phyloP scores from a whole-genome alignment of 2,329 filamentous ascomycete genomes.

The Venturia effusa region DNA sequence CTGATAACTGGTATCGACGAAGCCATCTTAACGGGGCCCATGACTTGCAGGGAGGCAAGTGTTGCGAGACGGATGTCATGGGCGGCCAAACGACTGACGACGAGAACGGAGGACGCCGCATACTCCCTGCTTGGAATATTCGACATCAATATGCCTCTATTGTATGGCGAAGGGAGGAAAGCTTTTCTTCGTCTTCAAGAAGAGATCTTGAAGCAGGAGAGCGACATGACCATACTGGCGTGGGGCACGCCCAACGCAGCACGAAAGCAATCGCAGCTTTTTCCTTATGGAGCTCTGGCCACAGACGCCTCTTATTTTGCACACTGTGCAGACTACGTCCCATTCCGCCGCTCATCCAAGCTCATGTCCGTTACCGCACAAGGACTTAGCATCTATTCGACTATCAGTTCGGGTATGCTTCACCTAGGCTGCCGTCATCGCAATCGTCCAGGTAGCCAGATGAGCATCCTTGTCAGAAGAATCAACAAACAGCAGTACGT shows the following conservation, averaged over 20 bases:
- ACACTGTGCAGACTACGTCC: neutral
- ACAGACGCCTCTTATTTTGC: neutral
- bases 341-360: neutral
- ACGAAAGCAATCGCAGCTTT: neutral
- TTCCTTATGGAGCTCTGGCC: neutral
- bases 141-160: constrained; percentile 10
- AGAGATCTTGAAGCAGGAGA: constrained; percentile 6
- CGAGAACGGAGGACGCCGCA: constrained; percentile 3
- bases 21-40: neutral
- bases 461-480: neutral
- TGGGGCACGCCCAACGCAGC: constrained; percentile 6
- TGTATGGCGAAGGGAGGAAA: constrained; percentile 9
- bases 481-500: neutral
- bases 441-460: neutral
- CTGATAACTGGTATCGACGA: neutral
- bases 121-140: constrained; percentile 10
- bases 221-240: constrained; percentile 8
- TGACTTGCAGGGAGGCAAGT: neutral
- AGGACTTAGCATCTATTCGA: neutral
- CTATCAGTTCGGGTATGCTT: neutral
- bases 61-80: constrained; percentile 9
- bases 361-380: neutral
- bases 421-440: neutral
- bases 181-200: constrained; percentile 9
- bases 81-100: constrained; percentile 1